phyloP scores from a whole-genome alignment of 768 basidiomycete genomes.

The Tulasnella sp. region DNA sequence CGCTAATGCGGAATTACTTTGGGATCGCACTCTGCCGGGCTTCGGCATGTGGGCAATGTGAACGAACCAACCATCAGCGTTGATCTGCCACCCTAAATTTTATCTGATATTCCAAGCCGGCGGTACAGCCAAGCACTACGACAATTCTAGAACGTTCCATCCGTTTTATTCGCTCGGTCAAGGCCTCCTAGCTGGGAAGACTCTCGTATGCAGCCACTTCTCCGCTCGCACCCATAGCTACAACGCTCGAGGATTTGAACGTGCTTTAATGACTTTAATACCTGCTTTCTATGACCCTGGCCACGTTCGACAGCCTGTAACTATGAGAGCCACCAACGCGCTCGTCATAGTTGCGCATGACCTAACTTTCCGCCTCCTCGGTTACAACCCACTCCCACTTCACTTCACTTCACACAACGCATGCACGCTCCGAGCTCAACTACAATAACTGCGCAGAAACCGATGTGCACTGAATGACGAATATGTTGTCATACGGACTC shows the following conservation, averaged over 20 bases:
- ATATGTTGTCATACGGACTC: background rate
- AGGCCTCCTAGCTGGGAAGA: background rate
- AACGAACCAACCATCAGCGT: background rate
- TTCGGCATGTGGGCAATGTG: background rate
- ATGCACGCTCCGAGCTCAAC: slow-evolving; percentile 1
- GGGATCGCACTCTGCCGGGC: background rate
- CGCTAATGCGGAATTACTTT: background rate
- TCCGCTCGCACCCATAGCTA: background rate
- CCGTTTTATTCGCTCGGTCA: background rate
- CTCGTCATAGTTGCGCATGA: background rate
- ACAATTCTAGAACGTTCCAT: background rate
- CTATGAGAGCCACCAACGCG: background rate
- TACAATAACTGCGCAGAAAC: background rate
- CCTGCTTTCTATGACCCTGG: background rate
- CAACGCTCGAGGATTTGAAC: background rate
- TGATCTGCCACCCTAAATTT: background rate
- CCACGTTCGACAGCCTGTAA: background rate
- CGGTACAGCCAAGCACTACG: background rate
- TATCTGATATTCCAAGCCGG: slow-evolving; percentile 16
- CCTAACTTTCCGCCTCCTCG: slow-evolving; percentile 9
- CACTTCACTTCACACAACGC: background rate
- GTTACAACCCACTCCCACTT: background rate
- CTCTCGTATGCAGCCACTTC: background rate
- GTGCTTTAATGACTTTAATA: background rate
- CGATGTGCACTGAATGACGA: background rate